Evolutionary conservation across 306 rosid species (phyloP).

Genomic region (Quercus cerris): DNA sequence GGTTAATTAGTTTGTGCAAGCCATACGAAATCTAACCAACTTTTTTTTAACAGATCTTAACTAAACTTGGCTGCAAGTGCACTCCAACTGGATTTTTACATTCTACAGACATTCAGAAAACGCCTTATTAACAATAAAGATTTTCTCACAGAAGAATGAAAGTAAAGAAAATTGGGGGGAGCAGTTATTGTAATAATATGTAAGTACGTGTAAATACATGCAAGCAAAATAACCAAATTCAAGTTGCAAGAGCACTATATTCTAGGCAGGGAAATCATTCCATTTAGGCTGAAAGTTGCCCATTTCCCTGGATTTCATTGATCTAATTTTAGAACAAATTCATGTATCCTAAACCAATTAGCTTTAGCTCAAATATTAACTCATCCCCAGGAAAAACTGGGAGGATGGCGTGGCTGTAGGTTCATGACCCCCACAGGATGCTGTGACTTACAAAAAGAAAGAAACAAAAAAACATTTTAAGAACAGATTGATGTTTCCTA

Average conservation of each 20-base stretch:
- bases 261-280: no score
- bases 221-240: no score
- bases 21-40: no score
- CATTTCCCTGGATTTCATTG: no score
- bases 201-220: background rate
- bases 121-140: no score
- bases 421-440: background rate
- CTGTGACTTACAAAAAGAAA: background rate
- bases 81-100: background rate
- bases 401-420: background rate
- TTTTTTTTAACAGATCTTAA: no score
- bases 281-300: no score
- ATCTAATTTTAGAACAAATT: background rate
- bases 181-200: background rate
- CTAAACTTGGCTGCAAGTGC: background rate
- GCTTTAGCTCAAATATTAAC: background rate
- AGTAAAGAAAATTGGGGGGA: background rate
- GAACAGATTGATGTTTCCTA: background rate
- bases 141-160: no score
- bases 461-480: no score
- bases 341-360: background rate
- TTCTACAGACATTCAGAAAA: no score
- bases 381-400: background rate
- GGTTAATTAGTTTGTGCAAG: no score
- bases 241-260: no score